These are phyloP conservation scores for Cutaneotrichosporon sp. DNA, from an alignment of 1,284 basidiomycete species.

Conservation along the genomic window DNA sequence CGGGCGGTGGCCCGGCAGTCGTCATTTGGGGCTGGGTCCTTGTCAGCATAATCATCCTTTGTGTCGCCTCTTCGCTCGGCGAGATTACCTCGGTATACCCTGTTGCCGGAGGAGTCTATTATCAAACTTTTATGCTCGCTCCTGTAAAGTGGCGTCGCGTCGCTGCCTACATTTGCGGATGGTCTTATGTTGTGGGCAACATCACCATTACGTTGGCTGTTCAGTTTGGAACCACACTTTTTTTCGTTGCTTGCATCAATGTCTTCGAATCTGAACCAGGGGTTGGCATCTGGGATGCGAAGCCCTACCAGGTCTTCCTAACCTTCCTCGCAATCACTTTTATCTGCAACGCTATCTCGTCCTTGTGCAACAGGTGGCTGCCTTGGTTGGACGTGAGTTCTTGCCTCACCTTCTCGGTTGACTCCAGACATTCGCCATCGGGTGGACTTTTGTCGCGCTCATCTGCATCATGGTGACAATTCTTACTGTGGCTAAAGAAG, in stretches of 20 bases:
- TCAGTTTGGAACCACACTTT: constrained; percentile 46
- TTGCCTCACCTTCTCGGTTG: neutral
- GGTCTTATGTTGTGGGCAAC: constrained; percentile 50
- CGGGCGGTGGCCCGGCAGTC: constrained; percentile 33
- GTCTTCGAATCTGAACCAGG: constrained; percentile 18
- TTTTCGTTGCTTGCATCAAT: constrained; percentile 24
- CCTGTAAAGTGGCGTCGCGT: constrained; percentile 39
- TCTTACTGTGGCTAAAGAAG: constrained; percentile 40
- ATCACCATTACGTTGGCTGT: constrained; percentile 49
- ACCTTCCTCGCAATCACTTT: constrained; percentile 14
- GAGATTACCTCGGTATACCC: constrained; percentile 50
- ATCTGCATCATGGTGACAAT: constrained; percentile 30
- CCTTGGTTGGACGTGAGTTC: constrained; percentile 34
- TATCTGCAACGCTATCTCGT: constrained; percentile 20
- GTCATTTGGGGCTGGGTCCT: constrained; percentile 47
- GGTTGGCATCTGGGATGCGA: constrained; percentile 11
- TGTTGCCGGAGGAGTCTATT: constrained; percentile 49
- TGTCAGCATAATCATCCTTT: constrained; percentile 47
- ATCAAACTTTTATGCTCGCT: constrained; percentile 48
- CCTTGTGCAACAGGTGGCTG: constrained; percentile 36
- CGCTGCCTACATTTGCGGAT: constrained; percentile 49
- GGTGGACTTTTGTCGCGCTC: constrained; percentile 26
- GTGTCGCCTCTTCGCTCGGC: constrained; percentile 48
- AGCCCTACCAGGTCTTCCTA: constrained; percentile 22
- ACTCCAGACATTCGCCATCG: constrained; percentile 28